Base-by-base conservation (phyloP, 2,329 filamentous ascomycete species). In the Knufia petricola region DNA sequence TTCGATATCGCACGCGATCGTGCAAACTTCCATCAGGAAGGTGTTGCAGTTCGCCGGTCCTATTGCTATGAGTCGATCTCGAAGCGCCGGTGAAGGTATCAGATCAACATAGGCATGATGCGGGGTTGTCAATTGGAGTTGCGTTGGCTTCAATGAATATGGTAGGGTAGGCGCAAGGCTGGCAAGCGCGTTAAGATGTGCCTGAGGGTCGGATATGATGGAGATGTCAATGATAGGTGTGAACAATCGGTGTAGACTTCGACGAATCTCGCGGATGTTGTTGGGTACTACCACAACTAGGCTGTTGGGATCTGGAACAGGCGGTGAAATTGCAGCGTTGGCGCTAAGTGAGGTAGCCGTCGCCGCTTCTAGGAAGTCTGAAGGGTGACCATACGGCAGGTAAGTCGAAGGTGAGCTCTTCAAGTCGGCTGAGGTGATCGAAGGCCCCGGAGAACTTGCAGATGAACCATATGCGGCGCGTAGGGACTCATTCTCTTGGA, bases 61-160 rank as follows among this genome's bases (percentile, higher is more conserved):
- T 4, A 67, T 59, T 13, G 54, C 57, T 50, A 69, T 62, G 4
- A 70, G 56, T 3, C 61, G 58, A 41, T 69, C 65, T 38, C 68
- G 61, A n/a, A 70, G 57, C 4, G 55, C 52, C 3, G 64, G 66
- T 6, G 67, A 69, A 9, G 68, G 65, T 15, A 70, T 60, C 59
- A 69, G 59, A 51, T 70, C 67, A 48, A 70, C 68, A 45, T 64
- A 67, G 44, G 63, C 65, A 52, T 66, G 66, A 49, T 70, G 68
- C 13, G 66, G 62, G 2, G 61, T 68, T 20, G 62, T 60, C 4
- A 70, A 61, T 49, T 70, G 68, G 21, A 62, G 53, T 50, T 62
- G 58, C n/a, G 60, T 67, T 3, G 67, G 67, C 52, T 64, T 65
- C 4, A 70, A 54, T 7, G 59, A 42, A 15, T 39, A 46, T 1